Base-by-base conservation (phyloP, 139 green algal species). In the Volvox reticuliferus region DNA sequence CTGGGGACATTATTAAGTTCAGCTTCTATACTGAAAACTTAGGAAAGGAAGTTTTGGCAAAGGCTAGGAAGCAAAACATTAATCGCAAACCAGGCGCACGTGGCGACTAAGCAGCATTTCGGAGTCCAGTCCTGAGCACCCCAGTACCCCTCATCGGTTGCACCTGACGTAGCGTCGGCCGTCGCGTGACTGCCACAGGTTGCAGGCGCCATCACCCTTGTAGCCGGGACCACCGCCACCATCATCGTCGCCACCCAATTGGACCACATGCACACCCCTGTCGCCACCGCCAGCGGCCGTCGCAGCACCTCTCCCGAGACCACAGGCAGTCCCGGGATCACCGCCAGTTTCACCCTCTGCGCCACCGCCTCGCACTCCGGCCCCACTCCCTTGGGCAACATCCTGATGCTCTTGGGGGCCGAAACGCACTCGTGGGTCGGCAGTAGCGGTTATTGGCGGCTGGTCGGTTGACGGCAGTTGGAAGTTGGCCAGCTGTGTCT, bases 401-500 rank as follows among this genome's bases (percentile, higher is more conserved):
- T 55, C 9, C 44, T 55, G 44, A 5, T 55, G 44, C 44, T 55
- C 44, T 55, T 55, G 44, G 44, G 44, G 44, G 44, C 44, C 44
- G 44, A 9, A 73, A 73, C 6, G 63, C 35, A 0, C 82, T 37
- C 63, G 32, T 3, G 21, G 44, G 21, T 73, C 65, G 21, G 16
- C 9, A 24, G 65, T 16, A 73, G 21, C 65, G 21, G 65, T 9
- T 73, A 16, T 73, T 24, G 65, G 65, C 63, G n/a, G 63, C 82
- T 18, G 30, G 65, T 73, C 65, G 65, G 65, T 16, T 73, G 65
- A 28, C 61, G 24, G 32, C 82, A 32, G 82, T 61, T 37, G 6
- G 80, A 98, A 99, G 91, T 95, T 98, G 65, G 96, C 37, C 89
- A 55, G 44, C 44, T 94, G 89, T 1, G 98, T 99, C 92, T 99